phyloP scores from a whole-genome alignment of 1,284 basidiomycete species.

The Irpex sp. region DNA sequence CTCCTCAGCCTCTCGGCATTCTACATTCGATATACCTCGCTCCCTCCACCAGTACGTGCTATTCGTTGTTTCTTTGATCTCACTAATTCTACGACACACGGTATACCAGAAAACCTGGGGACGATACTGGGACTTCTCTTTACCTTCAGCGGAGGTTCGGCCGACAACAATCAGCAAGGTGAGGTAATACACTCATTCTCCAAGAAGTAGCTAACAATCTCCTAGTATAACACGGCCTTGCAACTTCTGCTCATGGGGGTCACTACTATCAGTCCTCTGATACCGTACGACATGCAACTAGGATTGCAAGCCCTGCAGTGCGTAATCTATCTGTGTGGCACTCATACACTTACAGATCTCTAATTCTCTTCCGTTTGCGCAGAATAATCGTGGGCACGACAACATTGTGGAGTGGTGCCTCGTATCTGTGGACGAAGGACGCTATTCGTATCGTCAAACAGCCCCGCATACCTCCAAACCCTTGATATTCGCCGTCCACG shows the following conservation, averaged over 20 bases:
- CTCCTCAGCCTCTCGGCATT: conserved; percentile 89
- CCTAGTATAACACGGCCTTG: conserved; percentile 87
- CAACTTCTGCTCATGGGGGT: conserved; percentile 89
- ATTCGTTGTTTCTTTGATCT: conserved; percentile 10
- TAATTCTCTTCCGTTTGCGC: background rate
- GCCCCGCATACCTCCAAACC: conserved; percentile 5
- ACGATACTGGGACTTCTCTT: conserved; percentile 93
- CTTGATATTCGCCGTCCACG: background rate
- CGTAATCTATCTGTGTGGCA: conserved; percentile 22
- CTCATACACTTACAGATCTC: conserved; percentile 4
- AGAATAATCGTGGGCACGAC: conserved; percentile 87
- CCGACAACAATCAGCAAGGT: conserved; percentile 92
- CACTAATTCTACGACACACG: too few species aligned
- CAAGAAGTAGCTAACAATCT: background rate
- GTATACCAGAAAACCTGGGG: conserved; percentile 76
- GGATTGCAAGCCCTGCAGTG: conserved; percentile 65
- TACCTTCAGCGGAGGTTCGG: conserved; percentile 91
- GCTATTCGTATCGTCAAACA: conserved; percentile 23
- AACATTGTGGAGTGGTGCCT: conserved; percentile 90
- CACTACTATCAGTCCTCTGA: conserved; percentile 81
- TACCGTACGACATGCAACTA: conserved; percentile 58
- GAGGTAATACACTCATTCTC: conserved; percentile 11
- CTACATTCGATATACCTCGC: conserved; percentile 88
- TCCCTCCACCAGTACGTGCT: conserved; percentile 77
- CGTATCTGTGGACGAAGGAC: conserved; percentile 65